A percentile compares a stretch with the other conserved stretches of the same genome.
These are phyloP conservation scores for Catharanthus roseus DNA, from an alignment of 257 asterid genomes.

Conservation along the genomic window DNA sequence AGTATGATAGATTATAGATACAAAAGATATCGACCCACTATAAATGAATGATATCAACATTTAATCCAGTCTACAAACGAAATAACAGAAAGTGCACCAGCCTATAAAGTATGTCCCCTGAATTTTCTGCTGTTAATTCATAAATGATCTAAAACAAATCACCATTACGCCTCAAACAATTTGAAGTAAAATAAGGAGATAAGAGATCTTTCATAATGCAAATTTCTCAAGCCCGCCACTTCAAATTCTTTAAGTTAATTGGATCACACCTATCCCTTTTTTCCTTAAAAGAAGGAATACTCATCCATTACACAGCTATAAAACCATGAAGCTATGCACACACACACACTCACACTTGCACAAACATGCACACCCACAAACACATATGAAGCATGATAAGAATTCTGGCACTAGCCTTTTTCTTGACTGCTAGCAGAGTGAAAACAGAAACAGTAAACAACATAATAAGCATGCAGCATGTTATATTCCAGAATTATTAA, in stretches of 20 bases:
- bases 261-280: no score
- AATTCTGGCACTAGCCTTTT: not conserved
- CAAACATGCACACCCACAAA: not conserved
- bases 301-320: no score
- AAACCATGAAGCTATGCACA: no score
- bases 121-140: not conserved
- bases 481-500: not conserved
- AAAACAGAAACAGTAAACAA: not conserved
- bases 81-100: not conserved
- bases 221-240: not conserved
- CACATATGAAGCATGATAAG: no score
- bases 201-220: not conserved
- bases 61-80: not conserved
- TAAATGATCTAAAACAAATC: not conserved
- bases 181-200: not conserved
- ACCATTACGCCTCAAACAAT: not conserved
- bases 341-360: no score
- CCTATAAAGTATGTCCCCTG: not conserved
- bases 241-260: not conserved
- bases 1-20: slow-evolving; percentile 4
- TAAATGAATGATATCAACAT: not conserved
- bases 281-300: no score
- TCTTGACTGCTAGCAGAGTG: not conserved
- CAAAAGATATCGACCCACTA: slow-evolving; percentile 6
- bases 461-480: not conserved